Conservation (phyloP, 1,284 basidiomycete species). For the Cryptococcus sp. region DNA sequence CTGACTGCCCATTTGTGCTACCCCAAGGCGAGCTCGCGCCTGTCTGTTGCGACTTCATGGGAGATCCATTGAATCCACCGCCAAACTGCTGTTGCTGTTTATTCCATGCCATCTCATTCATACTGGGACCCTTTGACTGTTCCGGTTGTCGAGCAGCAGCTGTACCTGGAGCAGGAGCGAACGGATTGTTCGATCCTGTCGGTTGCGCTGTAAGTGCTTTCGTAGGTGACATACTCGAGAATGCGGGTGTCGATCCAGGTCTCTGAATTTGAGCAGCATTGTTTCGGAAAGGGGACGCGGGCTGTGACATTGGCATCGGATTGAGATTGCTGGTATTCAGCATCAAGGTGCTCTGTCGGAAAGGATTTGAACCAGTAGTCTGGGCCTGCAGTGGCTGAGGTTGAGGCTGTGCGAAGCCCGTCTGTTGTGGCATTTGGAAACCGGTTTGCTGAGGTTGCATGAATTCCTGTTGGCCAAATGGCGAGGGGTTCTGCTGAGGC, state of each 20-base stretch:
- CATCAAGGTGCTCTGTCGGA: constrained; percentile 52
- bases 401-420: constrained; percentile 48
- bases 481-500: not conserved
- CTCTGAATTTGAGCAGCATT: constrained; percentile 32
- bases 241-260: constrained; percentile 28
- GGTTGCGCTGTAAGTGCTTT: constrained; percentile 72
- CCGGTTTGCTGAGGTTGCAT: constrained; percentile 61
- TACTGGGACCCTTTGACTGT: constrained; percentile 68
- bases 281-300: constrained; percentile 17
- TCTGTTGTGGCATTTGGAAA: constrained; percentile 47
- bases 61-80: not conserved
- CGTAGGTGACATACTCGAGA: constrained; percentile 49
- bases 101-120: constrained; percentile 66
- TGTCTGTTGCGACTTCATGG: not conserved
- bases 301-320: constrained; percentile 20
- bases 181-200: constrained; percentile 93
- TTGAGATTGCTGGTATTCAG: constrained; percentile 5
- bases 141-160: constrained; percentile 50
- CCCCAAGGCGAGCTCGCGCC: not conserved
- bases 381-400: constrained; percentile 59
- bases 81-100: constrained; percentile 4
- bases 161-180: constrained; percentile 59
- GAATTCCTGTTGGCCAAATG: constrained; percentile 48
- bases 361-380: constrained; percentile 68
- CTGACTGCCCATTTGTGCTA: not conserved